These are phyloP conservation scores for Phlyctochytrium arcticum DNA, from an alignment of 192 early-diverging fungal species.

Conservation along the genomic window DNA sequence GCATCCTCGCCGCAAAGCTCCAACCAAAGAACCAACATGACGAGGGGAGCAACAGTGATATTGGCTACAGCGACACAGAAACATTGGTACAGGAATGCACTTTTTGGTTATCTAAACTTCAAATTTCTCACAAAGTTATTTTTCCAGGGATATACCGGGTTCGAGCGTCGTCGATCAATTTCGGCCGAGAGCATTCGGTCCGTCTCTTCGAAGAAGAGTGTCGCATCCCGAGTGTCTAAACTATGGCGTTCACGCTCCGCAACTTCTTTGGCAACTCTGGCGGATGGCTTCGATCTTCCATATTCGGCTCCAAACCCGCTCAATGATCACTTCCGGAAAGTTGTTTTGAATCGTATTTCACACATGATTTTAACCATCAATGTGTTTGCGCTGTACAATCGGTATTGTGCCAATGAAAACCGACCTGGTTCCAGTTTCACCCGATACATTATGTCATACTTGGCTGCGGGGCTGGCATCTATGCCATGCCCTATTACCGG, in stretches of 20 bases:
- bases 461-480: neutral
- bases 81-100: too few relatives aligned
- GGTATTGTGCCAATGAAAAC: neutral
- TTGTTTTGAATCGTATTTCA: neutral
- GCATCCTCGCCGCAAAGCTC: too few relatives aligned
- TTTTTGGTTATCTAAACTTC: too few relatives aligned
- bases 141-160: neutral
- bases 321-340: neutral
- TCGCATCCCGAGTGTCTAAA: neutral
- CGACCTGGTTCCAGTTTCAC: conserved; percentile 5
- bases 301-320: neutral
- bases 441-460: neutral
- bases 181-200: neutral
- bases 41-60: too few relatives aligned
- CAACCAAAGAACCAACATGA: too few relatives aligned
- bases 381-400: neutral
- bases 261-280: neutral
- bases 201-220: neutral
- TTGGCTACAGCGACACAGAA: too few relatives aligned
- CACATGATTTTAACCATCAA: neutral
- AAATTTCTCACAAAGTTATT: neutral
- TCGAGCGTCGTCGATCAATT: neutral
- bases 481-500: conserved; percentile 16
- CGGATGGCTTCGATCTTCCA: neutral
- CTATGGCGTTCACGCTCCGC: conserved; percentile 1